These are phyloP conservation scores for Pugionium dolabratum DNA, from an alignment of 345 rosid species.

Conservation along the genomic window DNA sequence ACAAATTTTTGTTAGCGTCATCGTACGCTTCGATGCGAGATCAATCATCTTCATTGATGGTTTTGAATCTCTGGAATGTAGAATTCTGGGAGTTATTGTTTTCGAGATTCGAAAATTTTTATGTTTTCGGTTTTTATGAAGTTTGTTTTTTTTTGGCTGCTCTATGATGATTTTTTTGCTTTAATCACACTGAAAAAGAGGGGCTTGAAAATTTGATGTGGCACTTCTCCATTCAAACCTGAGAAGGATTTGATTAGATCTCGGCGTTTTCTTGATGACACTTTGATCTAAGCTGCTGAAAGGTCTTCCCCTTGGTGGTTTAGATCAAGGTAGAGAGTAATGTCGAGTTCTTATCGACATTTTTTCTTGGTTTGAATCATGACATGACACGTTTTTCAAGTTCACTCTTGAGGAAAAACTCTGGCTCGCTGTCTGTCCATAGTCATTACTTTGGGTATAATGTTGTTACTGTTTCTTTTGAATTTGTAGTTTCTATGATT, in stretches of 20 bases:
- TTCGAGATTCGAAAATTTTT: too few species aligned
- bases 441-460: not conserved
- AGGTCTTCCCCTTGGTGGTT: slow-evolving; percentile 33
- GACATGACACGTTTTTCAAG: slow-evolving; percentile 13
- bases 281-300: slow-evolving; percentile 35
- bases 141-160: slow-evolving; percentile 13
- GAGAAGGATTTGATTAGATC: not conserved
- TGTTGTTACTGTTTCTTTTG: not conserved
- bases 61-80: too few species aligned
- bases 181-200: slow-evolving; percentile 44
- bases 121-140: not conserved
- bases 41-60: too few species aligned
- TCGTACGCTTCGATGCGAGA: too few species aligned
- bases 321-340: slow-evolving; percentile 35
- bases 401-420: slow-evolving; percentile 33
- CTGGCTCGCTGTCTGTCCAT: slow-evolving; percentile 33
- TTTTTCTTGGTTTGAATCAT: slow-evolving; percentile 23
- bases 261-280: slow-evolving; percentile 27
- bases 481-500: not conserved
- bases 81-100: too few species aligned
- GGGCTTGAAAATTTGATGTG: slow-evolving; percentile 17
- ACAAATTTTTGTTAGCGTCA: slow-evolving; percentile 17
- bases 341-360: slow-evolving; percentile 12
- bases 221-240: slow-evolving; percentile 2
- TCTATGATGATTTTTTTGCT: slow-evolving; percentile 41